Evolutionary conservation across 1,139 yeast species (phyloP).

Genomic region (Wickerhamomyces sp.): DNA sequence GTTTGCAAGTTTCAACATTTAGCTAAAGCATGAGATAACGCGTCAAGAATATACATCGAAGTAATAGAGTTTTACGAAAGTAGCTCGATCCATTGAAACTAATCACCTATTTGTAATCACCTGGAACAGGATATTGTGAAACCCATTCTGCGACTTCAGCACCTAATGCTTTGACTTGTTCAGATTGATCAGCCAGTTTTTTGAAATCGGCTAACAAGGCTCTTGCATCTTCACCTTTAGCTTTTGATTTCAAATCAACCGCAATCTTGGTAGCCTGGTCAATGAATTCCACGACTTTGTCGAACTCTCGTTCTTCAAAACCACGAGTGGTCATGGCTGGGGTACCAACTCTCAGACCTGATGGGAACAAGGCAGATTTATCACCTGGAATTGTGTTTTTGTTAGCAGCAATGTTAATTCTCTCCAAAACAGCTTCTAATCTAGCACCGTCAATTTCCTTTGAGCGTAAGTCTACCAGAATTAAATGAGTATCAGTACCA

Average conservation of each 20-base stretch:
- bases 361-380: conserved; percentile 90
- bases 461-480: conserved; percentile 77
- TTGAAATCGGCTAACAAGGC: conserved; percentile 63
- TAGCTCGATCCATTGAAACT: neutral
- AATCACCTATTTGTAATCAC: conserved; percentile 40
- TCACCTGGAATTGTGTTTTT: conserved; percentile 97
- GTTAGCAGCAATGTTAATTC: conserved; percentile 89
- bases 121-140: conserved; percentile 71
- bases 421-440: conserved; percentile 86
- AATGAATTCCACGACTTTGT: conserved; percentile 71
- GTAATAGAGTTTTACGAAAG: neutral
- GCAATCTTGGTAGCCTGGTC: conserved; percentile 72
- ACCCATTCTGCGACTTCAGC: conserved; percentile 65
- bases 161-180: conserved; percentile 53
- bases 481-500: conserved; percentile 94
- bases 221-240: conserved; percentile 56
- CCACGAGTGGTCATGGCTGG: conserved; percentile 99
- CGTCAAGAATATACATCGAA: neutral
- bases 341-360: conserved; percentile 94
- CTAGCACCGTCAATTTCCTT: conserved; percentile 93
- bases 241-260: conserved; percentile 52
- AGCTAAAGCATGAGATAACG: neutral
- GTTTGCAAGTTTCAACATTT: conserved; percentile 13
- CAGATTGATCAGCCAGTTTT: conserved; percentile 53
- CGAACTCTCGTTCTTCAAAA: conserved; percentile 72